Percentiles rank a stretch among this genome's conserved stretches.
These are phyloP conservation scores for Pseudisothecium myosuroides DNA, from an alignment of 225 moss, liverwort and hornwort species.

Conservation along the genomic window DNA sequence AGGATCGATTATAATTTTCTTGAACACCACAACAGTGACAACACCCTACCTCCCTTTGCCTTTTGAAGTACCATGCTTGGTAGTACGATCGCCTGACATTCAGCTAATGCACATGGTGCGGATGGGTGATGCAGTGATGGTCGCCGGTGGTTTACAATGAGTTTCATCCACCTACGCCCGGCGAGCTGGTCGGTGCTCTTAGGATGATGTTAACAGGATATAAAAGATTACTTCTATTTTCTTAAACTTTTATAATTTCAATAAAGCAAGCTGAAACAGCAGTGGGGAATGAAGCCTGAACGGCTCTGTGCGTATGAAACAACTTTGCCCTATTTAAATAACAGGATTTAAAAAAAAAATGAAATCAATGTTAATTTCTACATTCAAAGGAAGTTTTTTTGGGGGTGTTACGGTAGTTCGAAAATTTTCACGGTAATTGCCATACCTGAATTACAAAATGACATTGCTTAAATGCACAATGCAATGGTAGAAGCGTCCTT, in stretches of 20 bases:
- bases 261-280: too few relatives aligned
- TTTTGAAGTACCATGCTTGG: neutral
- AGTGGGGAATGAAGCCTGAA: fast-evolving
- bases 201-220: too few relatives aligned
- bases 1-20: neutral
- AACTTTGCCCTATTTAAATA: neutral
- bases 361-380: neutral
- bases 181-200: too few relatives aligned
- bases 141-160: neutral
- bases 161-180: too few relatives aligned
- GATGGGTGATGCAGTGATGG: too few relatives aligned
- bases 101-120: too few relatives aligned
- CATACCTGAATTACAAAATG: neutral
- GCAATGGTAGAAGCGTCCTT: neutral
- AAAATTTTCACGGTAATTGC: neutral
- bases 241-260: neutral
- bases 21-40: too few relatives aligned
- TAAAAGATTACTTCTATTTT: neutral
- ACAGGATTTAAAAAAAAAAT: neutral
- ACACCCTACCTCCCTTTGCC: neutral
- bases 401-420: fast-evolving
- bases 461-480: too few relatives aligned
- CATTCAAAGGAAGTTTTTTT: neutral
- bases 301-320: fast-evolving
- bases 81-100: neutral